A percentile compares a stretch with the other conserved stretches of the same genome.
Conservation (phyloP, 257 asterid species). For the Salvia splendens region DNA sequence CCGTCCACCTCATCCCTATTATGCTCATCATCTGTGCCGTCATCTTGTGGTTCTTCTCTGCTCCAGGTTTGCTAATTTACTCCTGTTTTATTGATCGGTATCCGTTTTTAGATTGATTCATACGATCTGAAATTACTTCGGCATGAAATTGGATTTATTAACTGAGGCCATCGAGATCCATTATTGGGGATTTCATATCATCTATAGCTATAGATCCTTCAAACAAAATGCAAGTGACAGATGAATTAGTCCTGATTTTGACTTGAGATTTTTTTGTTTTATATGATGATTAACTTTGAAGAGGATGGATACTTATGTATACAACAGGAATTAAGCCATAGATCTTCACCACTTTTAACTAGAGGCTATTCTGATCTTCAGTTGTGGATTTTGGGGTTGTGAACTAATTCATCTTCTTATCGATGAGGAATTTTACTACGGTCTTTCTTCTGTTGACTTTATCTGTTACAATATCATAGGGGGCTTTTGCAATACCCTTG, state of each 20-base stretch:
- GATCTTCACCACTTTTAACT: neutral
- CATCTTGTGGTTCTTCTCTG: constrained; percentile 65
- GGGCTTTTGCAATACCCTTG: no score
- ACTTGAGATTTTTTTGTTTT: neutral
- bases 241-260: neutral
- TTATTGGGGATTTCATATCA: neutral
- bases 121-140: neutral
- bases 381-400: constrained; percentile 12
- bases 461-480: no score
- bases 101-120: neutral
- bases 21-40: constrained; percentile 58
- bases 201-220: neutral
- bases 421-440: neutral
- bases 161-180: neutral
- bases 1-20: constrained; percentile 70
- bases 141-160: neutral
- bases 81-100: neutral
- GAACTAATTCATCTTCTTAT: neutral
- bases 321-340: neutral
- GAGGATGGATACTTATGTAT: neutral
- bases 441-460: neutral
- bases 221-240: neutral
- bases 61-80: constrained; percentile 48
- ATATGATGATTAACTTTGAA: neutral
- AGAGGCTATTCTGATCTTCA: constrained; percentile 8